Conservation (phyloP, 768 basidiomycete species). For the Russula lepida region DNA sequence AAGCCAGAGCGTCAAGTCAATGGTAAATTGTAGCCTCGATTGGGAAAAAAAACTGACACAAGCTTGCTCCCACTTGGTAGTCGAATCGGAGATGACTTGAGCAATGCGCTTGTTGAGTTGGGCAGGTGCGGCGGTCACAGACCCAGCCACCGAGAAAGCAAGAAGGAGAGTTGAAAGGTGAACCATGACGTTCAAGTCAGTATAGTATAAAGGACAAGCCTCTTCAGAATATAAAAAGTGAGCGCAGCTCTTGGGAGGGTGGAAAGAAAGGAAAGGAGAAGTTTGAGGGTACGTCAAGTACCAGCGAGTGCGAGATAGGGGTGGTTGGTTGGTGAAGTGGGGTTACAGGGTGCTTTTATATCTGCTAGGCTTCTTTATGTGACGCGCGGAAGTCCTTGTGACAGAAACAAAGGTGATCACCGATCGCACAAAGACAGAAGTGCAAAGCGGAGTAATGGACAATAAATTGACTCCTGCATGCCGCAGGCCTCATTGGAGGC, state of each 20-base stretch:
- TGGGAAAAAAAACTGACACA: conserved; percentile 38
- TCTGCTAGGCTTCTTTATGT: background rate
- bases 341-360: conserved; percentile 3
- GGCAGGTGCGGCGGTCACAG: conserved; percentile 32
- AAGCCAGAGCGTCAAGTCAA: background rate
- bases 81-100: conserved; percentile 36
- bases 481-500: background rate
- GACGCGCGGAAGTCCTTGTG: background rate
- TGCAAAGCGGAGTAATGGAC: background rate
- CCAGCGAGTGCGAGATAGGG: background rate
- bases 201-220: background rate
- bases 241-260: conserved; percentile 12
- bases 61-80: conserved; percentile 38
- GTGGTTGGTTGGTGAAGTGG: background rate
- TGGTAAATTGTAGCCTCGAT: background rate
- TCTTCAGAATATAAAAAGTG: background rate
- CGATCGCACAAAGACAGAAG: background rate
- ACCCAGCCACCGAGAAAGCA: conserved; percentile 28
- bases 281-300: conserved; percentile 9
- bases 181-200: conserved; percentile 26
- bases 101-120: conserved; percentile 36
- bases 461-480: background rate
- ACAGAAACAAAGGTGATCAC: background rate
- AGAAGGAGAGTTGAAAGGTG: conserved; percentile 27
- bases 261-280: background rate